Base-by-base conservation (phyloP, 1,139 yeast species). In the Zhuliangozyma blackwelliae region DNA sequence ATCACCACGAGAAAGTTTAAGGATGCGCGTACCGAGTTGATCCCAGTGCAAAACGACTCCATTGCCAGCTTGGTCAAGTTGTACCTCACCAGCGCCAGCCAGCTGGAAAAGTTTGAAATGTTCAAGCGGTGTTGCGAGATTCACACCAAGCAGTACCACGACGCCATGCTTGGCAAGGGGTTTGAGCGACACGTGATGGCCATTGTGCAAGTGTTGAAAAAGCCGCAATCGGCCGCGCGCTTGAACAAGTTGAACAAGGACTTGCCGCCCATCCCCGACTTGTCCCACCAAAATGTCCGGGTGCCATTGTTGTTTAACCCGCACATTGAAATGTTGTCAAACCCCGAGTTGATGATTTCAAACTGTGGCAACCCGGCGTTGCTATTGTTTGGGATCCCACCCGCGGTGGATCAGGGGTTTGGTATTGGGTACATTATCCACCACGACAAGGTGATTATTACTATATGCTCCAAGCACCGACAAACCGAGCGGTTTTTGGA, bases 321-420 rank as follows among this genome's bases (percentile, higher is more conserved):
- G 64, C 75, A 65, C 11, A 55, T 70, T 33, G 70, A 67, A 25
- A 58, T 54, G 40, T 55, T 77, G 31, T 59, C 68, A 32, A 55
- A 63, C 12, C 74, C 75, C 0, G 75, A 69, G 39, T 47, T 70
- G 25, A 55, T 70, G 35, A 63, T 70, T 31, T 61, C 71, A 21
- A 84, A 84, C 53, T 84, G 94, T 62, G 94, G 94, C 13, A 84
- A 82, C 51, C 84, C 88, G 10, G 88, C 92, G 0, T 69, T 84
- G 45, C 74, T 75, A 33, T 63, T 80, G 12, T 84, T 84, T 63
- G 92, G 92, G 7, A 75, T 84, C 23, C 82, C 90, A 0, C 94
- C 92, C 1, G 86, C 88, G 0, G 68, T 73, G 20, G 79, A 84
- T 35, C 79, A 79, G 46, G 94, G 94, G 0, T 83, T 80, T 55